Base-by-base conservation (phyloP, 2,329 filamentous ascomycete species). In the Chrysoporthe austroafricana region DNA sequence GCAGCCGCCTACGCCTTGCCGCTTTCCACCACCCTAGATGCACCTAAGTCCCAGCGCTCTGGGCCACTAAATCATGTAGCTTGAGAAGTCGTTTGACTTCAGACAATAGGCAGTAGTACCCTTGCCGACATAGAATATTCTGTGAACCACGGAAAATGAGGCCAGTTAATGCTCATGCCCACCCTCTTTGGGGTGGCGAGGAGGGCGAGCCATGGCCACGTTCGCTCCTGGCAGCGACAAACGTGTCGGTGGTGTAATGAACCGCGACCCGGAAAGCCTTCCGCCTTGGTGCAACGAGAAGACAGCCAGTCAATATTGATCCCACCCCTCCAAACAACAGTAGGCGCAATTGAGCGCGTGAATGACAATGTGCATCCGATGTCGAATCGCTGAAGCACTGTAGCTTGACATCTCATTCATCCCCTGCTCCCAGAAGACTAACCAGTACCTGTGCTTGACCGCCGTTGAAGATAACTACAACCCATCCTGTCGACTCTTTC, bases 11-110 rank as follows among this genome's bases (percentile, higher is more conserved):
- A n/a, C 13, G 21, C 44, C 26, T 39, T 39, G 16, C 48, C 43
- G 9, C 13, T 16, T n/a, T 32, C 6, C 14, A 54, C 26, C 36
- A 21, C 46, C 18, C 42, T 39, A 57, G 3, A 4, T 39, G 14
- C 54, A 57, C 39, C 16, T 34, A 43, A 13, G n/a, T 58, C 34
- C 52, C 62, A 58, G 42, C 62, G 2, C 8, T 56, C 50, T 48
- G 42, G 62, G 18, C 58, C 52, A 26, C 1, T 32, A 32, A 64
- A 36, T 64, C 62, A 57, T 21, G 26, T 11, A 18, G 9, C 32
- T 14, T 8, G 16, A 32, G 8, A n/a, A 39, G 54, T 34, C 54
- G 32, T 14, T 13, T 26, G 54, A n/a, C 21, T 14, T 57, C 16
- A 57, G 26, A 16, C 52, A 36, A 36, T 8, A 18, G 54, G 32